Conservation (phyloP, 2,329 filamentous ascomycete species). For the Dactylellina sp. region DNA sequence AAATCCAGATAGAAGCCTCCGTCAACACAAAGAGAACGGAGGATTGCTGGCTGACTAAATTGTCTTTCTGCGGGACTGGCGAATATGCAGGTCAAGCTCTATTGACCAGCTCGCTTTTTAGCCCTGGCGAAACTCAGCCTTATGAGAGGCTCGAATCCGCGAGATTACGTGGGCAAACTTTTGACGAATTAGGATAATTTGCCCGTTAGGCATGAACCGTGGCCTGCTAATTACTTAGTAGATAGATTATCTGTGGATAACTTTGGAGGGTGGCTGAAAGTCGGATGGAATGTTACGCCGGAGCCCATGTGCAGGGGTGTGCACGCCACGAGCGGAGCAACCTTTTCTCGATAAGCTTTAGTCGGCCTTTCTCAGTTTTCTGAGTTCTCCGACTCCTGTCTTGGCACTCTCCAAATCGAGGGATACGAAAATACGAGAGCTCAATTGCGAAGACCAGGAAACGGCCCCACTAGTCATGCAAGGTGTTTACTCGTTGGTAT, state of each 20-base stretch:
- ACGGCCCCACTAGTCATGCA: slow-evolving; percentile 8
- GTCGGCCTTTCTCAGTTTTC: background rate
- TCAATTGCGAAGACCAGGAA: background rate
- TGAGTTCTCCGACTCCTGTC: background rate
- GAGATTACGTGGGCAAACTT: slow-evolving; percentile 15
- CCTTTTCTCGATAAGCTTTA: slow-evolving; percentile 30
- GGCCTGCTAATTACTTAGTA: no score
- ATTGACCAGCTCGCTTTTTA: no score
- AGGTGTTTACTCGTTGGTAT: no score
- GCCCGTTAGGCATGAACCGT: no score
- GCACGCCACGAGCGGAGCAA: slow-evolving; percentile 51
- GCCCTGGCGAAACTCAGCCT: slow-evolving; percentile 23
- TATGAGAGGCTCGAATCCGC: slow-evolving; percentile 38
- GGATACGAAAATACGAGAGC: slow-evolving; percentile 1
- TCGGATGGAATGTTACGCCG: slow-evolving; percentile 55
- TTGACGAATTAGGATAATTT: no score
- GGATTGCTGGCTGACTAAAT: slow-evolving; percentile 20
- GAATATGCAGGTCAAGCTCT: no score
- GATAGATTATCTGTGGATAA: no score
- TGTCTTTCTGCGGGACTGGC: no score
- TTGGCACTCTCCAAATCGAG: background rate
- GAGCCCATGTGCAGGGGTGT: slow-evolving; percentile 8
- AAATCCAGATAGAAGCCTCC: slow-evolving; percentile 33
- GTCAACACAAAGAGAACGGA: slow-evolving; percentile 39
- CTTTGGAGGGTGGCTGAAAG: no score